These are phyloP conservation scores for Fusarium odoratissimum DNA, from an alignment of 2,329 filamentous ascomycete genomes.

Conservation along the genomic window DNA sequence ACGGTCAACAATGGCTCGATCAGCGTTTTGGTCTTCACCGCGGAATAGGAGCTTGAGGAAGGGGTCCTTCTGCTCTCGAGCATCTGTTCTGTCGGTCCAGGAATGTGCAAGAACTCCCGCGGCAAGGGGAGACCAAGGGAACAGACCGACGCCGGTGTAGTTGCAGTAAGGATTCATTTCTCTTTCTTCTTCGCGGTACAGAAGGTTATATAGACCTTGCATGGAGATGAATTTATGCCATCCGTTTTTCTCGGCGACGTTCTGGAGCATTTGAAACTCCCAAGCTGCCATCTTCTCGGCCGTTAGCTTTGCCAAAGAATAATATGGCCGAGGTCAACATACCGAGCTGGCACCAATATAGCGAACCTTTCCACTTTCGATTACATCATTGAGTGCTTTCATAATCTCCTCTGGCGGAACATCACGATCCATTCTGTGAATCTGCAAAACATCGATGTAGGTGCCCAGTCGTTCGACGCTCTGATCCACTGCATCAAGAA, in stretches of 20 bases:
- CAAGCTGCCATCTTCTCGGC: neutral
- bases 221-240: neutral
- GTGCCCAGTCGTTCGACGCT: neutral
- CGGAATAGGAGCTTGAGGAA: neutral
- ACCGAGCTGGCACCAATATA: neutral
- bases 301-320: neutral
- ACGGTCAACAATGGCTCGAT: neutral
- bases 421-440: neutral
- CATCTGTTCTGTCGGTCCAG: neutral
- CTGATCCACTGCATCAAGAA: neutral
- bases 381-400: neutral
- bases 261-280: neutral
- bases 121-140: neutral
- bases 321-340: neutral
- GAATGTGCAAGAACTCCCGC: neutral
- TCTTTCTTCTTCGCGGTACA: neutral
- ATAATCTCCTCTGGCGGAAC: neutral
- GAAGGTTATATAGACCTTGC: neutral
- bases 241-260: neutral
- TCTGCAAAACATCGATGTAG: neutral
- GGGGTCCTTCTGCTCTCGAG: neutral
- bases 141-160: neutral
- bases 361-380: neutral
- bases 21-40: neutral
- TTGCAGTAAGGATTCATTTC: neutral